phyloP scores from a whole-genome alignment of 2,329 filamentous ascomycete genomes.

The Stemphylium vesicarium region DNA sequence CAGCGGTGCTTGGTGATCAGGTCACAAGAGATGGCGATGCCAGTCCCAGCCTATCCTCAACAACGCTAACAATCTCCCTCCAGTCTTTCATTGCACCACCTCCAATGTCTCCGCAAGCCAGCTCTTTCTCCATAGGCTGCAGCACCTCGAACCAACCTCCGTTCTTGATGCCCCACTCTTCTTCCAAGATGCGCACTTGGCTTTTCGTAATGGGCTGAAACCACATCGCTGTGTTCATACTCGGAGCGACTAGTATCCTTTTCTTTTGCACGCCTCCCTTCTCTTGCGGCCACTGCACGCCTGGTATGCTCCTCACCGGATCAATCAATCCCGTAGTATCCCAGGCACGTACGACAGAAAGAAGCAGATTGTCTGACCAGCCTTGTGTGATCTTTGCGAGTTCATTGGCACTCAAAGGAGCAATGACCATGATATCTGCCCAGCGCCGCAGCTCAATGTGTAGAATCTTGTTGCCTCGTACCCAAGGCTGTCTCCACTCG shows the following conservation, averaged over 20 bases:
- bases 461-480: constrained; percentile 76
- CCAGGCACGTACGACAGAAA: constrained; percentile 83
- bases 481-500: constrained; percentile 84
- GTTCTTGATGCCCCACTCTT: constrained; percentile 70
- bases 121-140: constrained; percentile 72
- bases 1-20: not conserved
- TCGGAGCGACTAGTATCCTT: constrained; percentile 75
- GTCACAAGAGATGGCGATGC: not conserved
- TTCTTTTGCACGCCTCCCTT: constrained; percentile 49
- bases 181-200: constrained; percentile 72
- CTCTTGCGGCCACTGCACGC: constrained; percentile 29
- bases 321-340: constrained; percentile 63
- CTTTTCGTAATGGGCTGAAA: constrained; percentile 78
- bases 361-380: constrained; percentile 76
- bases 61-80: constrained; percentile 71
- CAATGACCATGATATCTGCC: constrained; percentile 81
- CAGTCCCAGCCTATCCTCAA: constrained; percentile 57
- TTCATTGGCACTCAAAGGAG: constrained; percentile 82
- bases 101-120: constrained; percentile 86
- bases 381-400: constrained; percentile 84
- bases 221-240: constrained; percentile 95
- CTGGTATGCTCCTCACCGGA: constrained; percentile 35
- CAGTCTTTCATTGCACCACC: constrained; percentile 84
- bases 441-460: constrained; percentile 88
- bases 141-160: constrained; percentile 71